These are phyloP conservation scores for Lactarius sp. DNA, from an alignment of 768 basidiomycete genomes.

Conservation along the genomic window DNA sequence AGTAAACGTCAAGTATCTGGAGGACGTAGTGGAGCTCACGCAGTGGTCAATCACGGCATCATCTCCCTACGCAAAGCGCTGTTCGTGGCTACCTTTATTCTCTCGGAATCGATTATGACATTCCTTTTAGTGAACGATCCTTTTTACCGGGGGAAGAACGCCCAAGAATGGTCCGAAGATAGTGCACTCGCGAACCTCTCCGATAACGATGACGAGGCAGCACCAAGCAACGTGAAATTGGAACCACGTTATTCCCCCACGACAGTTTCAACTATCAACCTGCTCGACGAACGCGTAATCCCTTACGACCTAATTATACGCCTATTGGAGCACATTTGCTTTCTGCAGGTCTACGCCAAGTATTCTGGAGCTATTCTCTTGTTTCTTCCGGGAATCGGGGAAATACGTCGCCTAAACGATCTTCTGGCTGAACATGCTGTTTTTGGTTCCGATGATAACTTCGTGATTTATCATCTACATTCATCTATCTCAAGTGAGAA, in stretches of 20 bases:
- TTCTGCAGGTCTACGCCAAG: slow-evolving; percentile 44
- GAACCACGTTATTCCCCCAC: slow-evolving; percentile 77
- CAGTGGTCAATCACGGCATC: slow-evolving; percentile 73
- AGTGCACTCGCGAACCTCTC: slow-evolving; percentile 38
- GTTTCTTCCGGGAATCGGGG: slow-evolving; percentile 93
- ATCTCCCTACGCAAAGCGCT: slow-evolving; percentile 73
- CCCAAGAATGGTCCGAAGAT: slow-evolving; percentile 80
- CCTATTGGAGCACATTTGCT: slow-evolving; percentile 79
- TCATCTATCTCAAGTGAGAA: slow-evolving; percentile 90
- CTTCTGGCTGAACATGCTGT: slow-evolving; percentile 65
- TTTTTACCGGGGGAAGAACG: slow-evolving; percentile 55
- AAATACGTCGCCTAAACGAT: slow-evolving; percentile 87
- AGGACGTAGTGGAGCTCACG: slow-evolving; percentile 84
- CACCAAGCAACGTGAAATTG: slow-evolving; percentile 45
- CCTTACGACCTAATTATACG: slow-evolving; percentile 87
- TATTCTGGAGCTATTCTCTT: slow-evolving; percentile 82
- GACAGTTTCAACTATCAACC: slow-evolving; percentile 74
- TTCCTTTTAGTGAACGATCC: slow-evolving; percentile 50
- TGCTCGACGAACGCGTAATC: slow-evolving; percentile 82
- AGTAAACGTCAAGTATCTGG: slow-evolving; percentile 77
- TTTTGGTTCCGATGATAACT: slow-evolving; percentile 60
- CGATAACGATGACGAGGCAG: slow-evolving; percentile 59
- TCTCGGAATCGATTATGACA: neutral
- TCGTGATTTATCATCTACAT: slow-evolving; percentile 82
- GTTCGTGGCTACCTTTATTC: slow-evolving; percentile 38